Percentiles rank a stretch among this genome's conserved stretches.
These are phyloP conservation scores for Tuber umbilicatum DNA, from an alignment of 495 filamentous ascomycete genomes.

Conservation along the genomic window DNA sequence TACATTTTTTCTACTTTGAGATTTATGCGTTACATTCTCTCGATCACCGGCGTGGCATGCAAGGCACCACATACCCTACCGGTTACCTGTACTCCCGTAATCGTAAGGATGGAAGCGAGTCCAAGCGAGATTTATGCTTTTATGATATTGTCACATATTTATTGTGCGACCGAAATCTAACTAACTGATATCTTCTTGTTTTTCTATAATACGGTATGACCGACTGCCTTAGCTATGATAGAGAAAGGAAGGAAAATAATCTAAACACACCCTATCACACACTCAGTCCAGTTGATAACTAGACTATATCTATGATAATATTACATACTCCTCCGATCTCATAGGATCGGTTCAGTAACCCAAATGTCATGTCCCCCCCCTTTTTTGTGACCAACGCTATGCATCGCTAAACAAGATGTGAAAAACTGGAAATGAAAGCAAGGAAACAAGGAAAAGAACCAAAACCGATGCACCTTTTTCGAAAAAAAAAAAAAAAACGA, in stretches of 20 bases:
- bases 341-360: not conserved
- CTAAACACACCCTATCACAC: not conserved
- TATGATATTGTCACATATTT: not conserved
- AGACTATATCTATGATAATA: not conserved
- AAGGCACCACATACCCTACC: not conserved
- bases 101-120: not conserved
- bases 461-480: not conserved
- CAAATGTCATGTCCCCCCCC: not conserved
- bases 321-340: slow-evolving; percentile 4
- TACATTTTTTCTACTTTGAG: not conserved
- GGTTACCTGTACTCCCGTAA: not conserved
- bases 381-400: slow-evolving; percentile 3
- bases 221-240: not conserved
- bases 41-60: not conserved
- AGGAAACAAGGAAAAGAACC: not conserved
- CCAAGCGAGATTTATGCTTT: not conserved
- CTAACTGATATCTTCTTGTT: not conserved
- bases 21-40: not conserved
- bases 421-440: not conserved
- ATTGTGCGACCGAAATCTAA: not conserved
- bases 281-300: not conserved
- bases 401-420: slow-evolving; percentile 1
- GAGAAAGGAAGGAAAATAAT: not conserved
- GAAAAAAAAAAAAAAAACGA: not conserved
- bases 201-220: not conserved